Evolutionary conservation across 768 basidiomycete genomes (phyloP).

Genomic region (Russula compacta): DNA sequence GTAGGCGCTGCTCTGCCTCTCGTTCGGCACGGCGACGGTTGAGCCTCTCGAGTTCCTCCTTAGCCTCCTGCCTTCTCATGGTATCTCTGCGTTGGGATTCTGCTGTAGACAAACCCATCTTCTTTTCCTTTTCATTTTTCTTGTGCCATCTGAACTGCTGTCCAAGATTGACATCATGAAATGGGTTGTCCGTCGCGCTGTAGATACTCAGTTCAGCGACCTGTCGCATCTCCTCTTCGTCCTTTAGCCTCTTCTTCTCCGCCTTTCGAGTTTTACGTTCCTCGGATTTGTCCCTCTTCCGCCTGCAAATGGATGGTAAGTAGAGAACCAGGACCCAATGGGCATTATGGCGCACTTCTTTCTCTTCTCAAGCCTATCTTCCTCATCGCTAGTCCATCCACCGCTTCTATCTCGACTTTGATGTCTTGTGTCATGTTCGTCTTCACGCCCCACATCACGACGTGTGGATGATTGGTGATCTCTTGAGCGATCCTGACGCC

Average conservation of each 20-base stretch:
- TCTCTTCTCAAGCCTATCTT: slow-evolving; percentile 24
- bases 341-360: slow-evolving; percentile 37
- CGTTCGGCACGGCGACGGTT: slow-evolving; percentile 87
- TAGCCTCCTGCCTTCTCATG: slow-evolving; percentile 77
- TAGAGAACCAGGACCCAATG: neutral
- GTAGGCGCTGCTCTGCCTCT: slow-evolving; percentile 76
- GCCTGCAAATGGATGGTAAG: slow-evolving; percentile 34
- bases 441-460: slow-evolving; percentile 17
- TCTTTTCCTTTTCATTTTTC: slow-evolving; percentile 93
- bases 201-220: slow-evolving; percentile 95
- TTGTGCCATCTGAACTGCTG: slow-evolving; percentile 99
- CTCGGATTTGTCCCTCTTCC: slow-evolving; percentile 80
- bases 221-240: slow-evolving; percentile 85
- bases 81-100: slow-evolving; percentile 79
- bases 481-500: neutral
- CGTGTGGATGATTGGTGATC: slow-evolving; percentile 3
- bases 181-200: slow-evolving; percentile 94
- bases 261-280: slow-evolving; percentile 78
- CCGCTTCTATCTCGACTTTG: slow-evolving; percentile 25
- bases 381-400: slow-evolving; percentile 26
- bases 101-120: slow-evolving; percentile 67
- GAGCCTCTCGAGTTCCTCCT: slow-evolving; percentile 88
- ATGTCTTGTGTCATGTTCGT: slow-evolving; percentile 21
- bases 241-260: slow-evolving; percentile 74
- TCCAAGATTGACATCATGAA: slow-evolving; percentile 93